These are phyloP conservation scores for Pythium utonaiense DNA, from an alignment of 352 stramenopile genomes.

Conservation along the genomic window DNA sequence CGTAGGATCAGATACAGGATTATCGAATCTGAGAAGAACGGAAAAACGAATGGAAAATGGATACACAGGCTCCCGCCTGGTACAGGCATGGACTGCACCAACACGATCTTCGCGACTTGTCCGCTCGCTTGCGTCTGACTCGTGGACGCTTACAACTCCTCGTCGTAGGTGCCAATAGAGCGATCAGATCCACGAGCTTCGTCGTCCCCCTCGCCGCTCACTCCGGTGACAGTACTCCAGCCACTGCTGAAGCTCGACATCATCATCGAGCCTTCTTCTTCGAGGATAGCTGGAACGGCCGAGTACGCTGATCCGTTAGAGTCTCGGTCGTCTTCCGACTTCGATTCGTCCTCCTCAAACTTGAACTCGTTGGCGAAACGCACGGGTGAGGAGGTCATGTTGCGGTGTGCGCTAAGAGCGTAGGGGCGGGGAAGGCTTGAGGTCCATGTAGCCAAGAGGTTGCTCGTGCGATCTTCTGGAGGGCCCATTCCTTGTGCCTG, in stretches of 20 bases:
- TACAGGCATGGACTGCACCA: not conserved
- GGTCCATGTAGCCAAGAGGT: not conserved
- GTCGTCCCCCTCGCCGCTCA: not conserved
- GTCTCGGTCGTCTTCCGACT: conserved; percentile 1
- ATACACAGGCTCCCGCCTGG: not conserved
- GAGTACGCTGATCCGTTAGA: conserved; percentile 19
- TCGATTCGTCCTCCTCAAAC: conserved; percentile 5
- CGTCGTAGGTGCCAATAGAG: conserved; percentile 6
- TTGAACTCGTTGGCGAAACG: not conserved
- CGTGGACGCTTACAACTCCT: not conserved
- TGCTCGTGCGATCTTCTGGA: not conserved
- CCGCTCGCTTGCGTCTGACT: not conserved
- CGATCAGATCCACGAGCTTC: not conserved
- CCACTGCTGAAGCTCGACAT: conserved; percentile 8
- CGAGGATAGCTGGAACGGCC: conserved; percentile 10
- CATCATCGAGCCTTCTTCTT: not conserved
- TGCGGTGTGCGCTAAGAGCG: not conserved
- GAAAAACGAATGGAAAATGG: not conserved
- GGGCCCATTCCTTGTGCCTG: not conserved
- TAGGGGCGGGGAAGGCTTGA: not conserved
- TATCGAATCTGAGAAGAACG: not conserved
- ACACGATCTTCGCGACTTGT: too few relatives aligned
- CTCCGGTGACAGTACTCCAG: conserved; percentile 5
- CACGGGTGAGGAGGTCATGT: not conserved
- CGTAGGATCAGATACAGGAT: not conserved